Conservation (phyloP, 129 eudicot species). For the Sambucus nigra region DNA sequence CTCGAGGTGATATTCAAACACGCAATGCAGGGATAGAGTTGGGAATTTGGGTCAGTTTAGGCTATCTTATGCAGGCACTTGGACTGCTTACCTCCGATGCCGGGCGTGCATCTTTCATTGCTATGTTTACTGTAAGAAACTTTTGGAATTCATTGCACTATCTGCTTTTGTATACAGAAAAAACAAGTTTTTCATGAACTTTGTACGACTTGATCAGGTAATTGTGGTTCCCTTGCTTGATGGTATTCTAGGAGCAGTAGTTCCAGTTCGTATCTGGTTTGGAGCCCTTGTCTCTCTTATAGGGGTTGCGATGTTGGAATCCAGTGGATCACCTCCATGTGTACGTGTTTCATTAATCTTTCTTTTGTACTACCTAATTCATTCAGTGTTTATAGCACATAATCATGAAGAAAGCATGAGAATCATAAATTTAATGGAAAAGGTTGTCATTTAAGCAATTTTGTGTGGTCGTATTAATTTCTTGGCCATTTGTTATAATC, state of each 20-base stretch:
- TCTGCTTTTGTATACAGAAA: slow-evolving; percentile 2
- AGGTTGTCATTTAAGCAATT: background rate
- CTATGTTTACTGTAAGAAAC: slow-evolving; percentile 79
- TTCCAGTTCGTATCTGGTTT: slow-evolving; percentile 83
- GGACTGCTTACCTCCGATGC: slow-evolving; percentile 88
- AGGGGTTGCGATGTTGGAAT: slow-evolving; percentile 84
- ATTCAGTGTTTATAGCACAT: background rate
- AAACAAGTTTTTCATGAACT: slow-evolving; percentile 10
- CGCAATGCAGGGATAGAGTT: slow-evolving; percentile 78
- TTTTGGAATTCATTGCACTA: background rate
- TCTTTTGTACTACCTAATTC: background rate
- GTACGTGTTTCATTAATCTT: slow-evolving; percentile 24
- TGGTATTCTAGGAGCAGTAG: slow-evolving; percentile 66
- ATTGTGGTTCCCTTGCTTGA: slow-evolving; percentile 88
- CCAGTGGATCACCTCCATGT: slow-evolving; percentile 89
- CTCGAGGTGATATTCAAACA: slow-evolving; percentile 44
- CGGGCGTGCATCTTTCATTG: slow-evolving; percentile 78
- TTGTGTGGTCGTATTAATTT: background rate
- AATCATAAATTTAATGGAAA: background rate
- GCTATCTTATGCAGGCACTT: slow-evolving; percentile 78
- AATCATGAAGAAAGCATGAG: background rate
- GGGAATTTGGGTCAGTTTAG: slow-evolving; percentile 90
- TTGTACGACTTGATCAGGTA: slow-evolving; percentile 36
- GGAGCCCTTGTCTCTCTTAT: slow-evolving; percentile 73
- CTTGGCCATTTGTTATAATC: slow-evolving; percentile 1